These are phyloP conservation scores for Rhodotorula kratochvilovae DNA, from an alignment of 768 basidiomycete genomes.

Conservation along the genomic window DNA sequence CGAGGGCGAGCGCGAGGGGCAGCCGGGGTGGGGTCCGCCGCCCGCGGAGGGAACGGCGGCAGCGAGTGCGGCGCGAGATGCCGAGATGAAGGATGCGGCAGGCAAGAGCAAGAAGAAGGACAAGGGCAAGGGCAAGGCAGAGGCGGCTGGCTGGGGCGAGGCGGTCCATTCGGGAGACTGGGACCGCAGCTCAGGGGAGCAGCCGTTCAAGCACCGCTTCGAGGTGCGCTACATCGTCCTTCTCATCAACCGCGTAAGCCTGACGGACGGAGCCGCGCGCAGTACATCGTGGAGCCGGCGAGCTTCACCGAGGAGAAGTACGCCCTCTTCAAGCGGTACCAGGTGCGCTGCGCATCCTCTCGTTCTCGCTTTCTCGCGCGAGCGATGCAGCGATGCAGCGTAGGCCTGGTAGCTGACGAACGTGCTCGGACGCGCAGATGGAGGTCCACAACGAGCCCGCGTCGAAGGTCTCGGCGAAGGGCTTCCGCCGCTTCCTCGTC, in stretches of 20 bases:
- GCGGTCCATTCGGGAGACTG: conserved; percentile 12
- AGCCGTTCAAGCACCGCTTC: conserved; percentile 34
- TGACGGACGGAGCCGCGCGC: background rate
- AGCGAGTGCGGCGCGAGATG: background rate
- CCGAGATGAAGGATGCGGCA: conserved; percentile 43
- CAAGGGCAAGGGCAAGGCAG: conserved; percentile 42
- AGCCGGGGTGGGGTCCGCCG: conserved; percentile 35
- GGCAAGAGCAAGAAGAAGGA: conserved; percentile 41
- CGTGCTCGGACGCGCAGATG: too few relatives aligned
- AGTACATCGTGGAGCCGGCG: conserved; percentile 60
- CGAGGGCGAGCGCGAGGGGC: conserved; percentile 47
- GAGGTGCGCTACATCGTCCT: conserved; percentile 55
- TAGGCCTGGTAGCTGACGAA: too few relatives aligned
- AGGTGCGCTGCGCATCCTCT: conserved; percentile 5
- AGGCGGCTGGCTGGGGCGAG: conserved; percentile 19
- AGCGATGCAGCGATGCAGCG: too few relatives aligned
- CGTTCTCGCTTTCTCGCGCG: background rate
- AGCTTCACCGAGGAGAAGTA: conserved; percentile 77
- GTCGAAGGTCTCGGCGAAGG: conserved; percentile 45
- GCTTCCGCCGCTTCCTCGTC: conserved; percentile 63
- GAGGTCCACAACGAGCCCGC: conserved; percentile 68
- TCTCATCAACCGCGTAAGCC: conserved; percentile 53
- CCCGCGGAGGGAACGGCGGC: background rate
- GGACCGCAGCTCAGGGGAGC: background rate
- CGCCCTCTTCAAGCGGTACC: conserved; percentile 70